Evolutionary conservation across 345 rosid genomes (phyloP), one percentile per base, ranked within the genome.

Genomic region (Lumnitzera racemosa): DNA sequence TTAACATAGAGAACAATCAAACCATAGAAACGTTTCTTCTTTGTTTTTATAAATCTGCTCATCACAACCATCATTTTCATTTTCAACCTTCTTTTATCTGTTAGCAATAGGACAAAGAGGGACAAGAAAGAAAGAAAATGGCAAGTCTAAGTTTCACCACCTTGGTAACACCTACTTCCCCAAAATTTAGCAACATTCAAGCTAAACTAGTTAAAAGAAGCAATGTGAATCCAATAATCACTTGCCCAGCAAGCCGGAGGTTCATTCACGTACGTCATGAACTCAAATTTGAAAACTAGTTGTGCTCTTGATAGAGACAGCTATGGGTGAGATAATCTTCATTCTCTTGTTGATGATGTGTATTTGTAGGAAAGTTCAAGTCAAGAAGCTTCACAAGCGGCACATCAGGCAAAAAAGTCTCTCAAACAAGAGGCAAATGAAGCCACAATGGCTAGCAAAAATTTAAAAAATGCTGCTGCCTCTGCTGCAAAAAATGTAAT

Each of bases 401-500:
- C 41, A 36, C 43, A 36, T 53, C 57, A 62, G 16, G 54, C 64
- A 17, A 46, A 27, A 20, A 70, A 71, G 15, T 48, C 64, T 15
- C 52, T 67, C 13, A 75, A 72, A 53, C 67, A 67, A 51, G 77
- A 67, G 5, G 61, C 52, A 0, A 57, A 71, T 31, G 70, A 68
- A 15, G 70, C 66, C 0, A n/a, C 24, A 46, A 11, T 43, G 8
- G 13, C 55, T 14, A 56, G 56, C 0, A 65, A 64, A 43, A 62
- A 78, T 25, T 13, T 61, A 4, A 66, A 72, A 49, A 15, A 47
- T 24, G 53, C 53, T 50, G 77, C 66, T 46, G 58, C 69, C 47
- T 56, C 63, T 6, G 48, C 67, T 51, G 76, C 77, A 49, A 50
- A 24, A 31, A 47, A 69, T 36, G 79, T 78, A 69, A 65, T 0